Evolutionary conservation across 2,329 filamentous ascomycete genomes (phyloP), one percentile per base, ranked within the genome.

Genomic region (Botryosphaeria agaves): DNA sequence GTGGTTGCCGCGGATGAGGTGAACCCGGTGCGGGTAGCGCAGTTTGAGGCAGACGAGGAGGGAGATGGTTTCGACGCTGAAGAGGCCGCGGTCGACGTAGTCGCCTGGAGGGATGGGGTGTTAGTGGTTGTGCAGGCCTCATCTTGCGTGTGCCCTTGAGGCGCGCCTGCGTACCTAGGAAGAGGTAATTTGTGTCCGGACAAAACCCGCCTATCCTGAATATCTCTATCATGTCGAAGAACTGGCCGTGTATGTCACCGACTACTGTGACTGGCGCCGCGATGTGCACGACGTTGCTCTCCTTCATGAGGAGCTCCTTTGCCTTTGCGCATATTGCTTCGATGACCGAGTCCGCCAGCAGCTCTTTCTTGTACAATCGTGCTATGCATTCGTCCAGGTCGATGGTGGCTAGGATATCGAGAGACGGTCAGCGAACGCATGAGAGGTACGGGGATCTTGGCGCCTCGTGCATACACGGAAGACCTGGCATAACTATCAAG

Each of bases 281-380:
- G 38, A 98, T 91, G 55, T 98, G 89, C 36, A 98, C 89, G 38
- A 98, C 89, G 59, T 98, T 98, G 69, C 87, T 95, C 72, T 98
- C 89, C 52, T 91, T 87, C 89, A 98, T 98, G 43, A 98, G 69
- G 44, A 98, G 67, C 63, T 98, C 89, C 53, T 98, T 98, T 14
- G 91, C 89, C 57, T 98, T 98, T 55, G 89, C 85, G 62, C 89
- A 98, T 72, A 98, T 87, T 47, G 89, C 89, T 62, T 98, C 89
- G 56, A 98, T 87, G 41, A 98, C 85, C 25, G 87, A 93, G 59
- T 98, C 89, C 46, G 89, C 85, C 35, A 98, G 72, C 36, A 98
- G 72, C 56, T 95, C 89, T 55, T 93, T 94, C 52, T 89, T 87
- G 61, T 95, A 95, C 32, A 98, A 72, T 42, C 87, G 79, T 52